A percentile compares a stretch with the other conserved stretches of the same genome.
Conservation (phyloP, 768 basidiomycete species). For the Psilocybe azurescens region DNA sequence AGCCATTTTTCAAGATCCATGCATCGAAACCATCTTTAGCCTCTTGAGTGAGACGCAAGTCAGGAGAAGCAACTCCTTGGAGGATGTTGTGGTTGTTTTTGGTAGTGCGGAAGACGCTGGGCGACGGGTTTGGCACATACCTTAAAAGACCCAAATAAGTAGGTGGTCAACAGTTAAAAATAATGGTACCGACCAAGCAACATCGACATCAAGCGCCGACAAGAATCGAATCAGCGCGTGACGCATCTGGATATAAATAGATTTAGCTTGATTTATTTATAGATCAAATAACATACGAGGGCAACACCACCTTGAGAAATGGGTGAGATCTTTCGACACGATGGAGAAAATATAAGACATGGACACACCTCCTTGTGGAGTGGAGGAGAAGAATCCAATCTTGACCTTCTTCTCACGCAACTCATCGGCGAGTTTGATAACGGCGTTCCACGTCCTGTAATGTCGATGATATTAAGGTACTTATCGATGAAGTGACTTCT, state of each 20-base stretch:
- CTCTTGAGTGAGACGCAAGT: conserved; percentile 77
- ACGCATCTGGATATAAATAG: conserved; percentile 69
- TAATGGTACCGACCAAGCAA: conserved; percentile 68
- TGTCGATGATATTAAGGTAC: conserved; percentile 15
- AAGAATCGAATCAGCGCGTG: conserved; percentile 92
- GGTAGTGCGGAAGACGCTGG: conserved; percentile 90
- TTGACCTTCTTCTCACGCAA: conserved; percentile 86
- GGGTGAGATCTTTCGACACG: conserved; percentile 15
- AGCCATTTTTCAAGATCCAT: conserved; percentile 90
- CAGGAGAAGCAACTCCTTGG: conserved; percentile 87
- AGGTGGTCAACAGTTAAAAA: conserved; percentile 21
- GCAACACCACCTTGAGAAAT: conserved; percentile 82
- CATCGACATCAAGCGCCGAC: conserved; percentile 79
- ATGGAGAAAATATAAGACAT: conserved; percentile 14
- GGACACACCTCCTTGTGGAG: conserved; percentile 85
- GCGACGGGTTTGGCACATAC: conserved; percentile 90
- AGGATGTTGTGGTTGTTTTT: conserved; percentile 96
- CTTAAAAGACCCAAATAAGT: conserved; percentile 36
- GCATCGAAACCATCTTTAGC: conserved; percentile 82
- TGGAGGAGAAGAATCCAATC: conserved; percentile 94
- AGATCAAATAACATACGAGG: conserved; percentile 59
- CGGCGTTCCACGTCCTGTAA: conserved; percentile 76
- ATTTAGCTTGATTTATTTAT: conserved; percentile 19
- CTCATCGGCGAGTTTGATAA: conserved; percentile 82
- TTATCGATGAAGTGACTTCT: not conserved